phyloP scores from a whole-genome alignment of 129 eudicot genomes.

The Chrysanthemum seticuspe region DNA sequence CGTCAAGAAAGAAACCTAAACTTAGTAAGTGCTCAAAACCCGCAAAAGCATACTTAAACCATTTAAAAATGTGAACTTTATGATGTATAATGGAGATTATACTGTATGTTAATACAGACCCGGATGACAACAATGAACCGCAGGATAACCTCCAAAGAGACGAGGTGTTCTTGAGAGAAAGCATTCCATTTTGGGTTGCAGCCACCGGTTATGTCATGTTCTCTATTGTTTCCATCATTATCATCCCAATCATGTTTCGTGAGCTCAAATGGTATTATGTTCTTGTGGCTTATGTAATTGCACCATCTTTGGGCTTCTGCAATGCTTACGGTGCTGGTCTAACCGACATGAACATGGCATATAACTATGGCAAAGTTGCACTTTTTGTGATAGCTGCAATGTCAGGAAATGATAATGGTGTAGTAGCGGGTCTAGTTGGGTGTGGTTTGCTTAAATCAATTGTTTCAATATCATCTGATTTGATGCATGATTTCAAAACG shows the following conservation, averaged over 20 bases:
- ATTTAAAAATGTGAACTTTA: background rate
- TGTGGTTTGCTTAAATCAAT: slow-evolving; percentile 75
- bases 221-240: slow-evolving; percentile 38
- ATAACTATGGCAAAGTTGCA: slow-evolving; percentile 5
- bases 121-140: slow-evolving; percentile 27
- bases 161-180: no score
- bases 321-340: slow-evolving; percentile 69
- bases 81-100: slow-evolving; percentile 5
- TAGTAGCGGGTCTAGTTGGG: slow-evolving; percentile 52
- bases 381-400: no score
- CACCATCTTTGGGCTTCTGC: slow-evolving; percentile 67
- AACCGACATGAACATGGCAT: slow-evolving; percentile 61
- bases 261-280: slow-evolving; percentile 64
- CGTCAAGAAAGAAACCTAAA: slow-evolving; percentile 45
- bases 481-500: slow-evolving; percentile 63
- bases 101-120: slow-evolving; percentile 22
- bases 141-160: no score
- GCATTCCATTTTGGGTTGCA: no score
- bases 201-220: slow-evolving; percentile 35
- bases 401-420: background rate
- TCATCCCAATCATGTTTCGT: slow-evolving; percentile 45
- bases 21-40: slow-evolving; percentile 35
- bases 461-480: slow-evolving; percentile 51
- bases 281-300: slow-evolving; percentile 44
- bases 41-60: background rate